Base-by-base conservation (phyloP, 306 rosid genomes). In the Trifolium fragiferum region DNA sequence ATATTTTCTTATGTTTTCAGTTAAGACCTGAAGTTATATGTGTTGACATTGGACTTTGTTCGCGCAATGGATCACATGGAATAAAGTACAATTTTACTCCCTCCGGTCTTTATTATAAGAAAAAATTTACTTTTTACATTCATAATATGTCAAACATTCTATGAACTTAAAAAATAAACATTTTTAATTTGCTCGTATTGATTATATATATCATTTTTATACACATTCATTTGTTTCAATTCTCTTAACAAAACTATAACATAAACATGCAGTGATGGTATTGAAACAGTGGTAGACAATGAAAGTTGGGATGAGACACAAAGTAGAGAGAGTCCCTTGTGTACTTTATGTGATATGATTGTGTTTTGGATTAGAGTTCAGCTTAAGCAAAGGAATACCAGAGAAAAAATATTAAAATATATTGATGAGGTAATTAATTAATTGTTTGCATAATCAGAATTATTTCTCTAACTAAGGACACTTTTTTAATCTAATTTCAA, bases 11-110 rank as follows among this genome's bases (percentile, higher is more conserved):
- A 27, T 80, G 16, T 72, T 58, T 76, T 80, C 83, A 90, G 92
- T 35, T 84, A 23, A 74, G 75, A 37, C 88, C 96, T 13, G 89
- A 90, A 50, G 14, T 77, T 72, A 43, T 86, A 63, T 90, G 92
- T 40, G 89, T 71, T 11, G 92, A 87, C 59, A 43, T 90, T 74
- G 84, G 89, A 57, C 87, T 90, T 33, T 89, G 92, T 78, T 49
- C 75, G 0, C 77, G 73, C n/a, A 72, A 78, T 43, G 51, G 77
- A 46, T 53, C 89, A 76, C 78, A 1, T 44, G 35, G 19, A 73
- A 40, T 20, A 63, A 82, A 78, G 92, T 90, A 78, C 23, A 27
- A 46, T 30, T 4, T 30, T 30, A 25, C 30, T 25, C 3, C 3
- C 3, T 1, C 3, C 3, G 3, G 3, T n/a, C n/a, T n/a, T n/a